phyloP scores from a whole-genome alignment of 768 basidiomycete species.

The Suillus discolor region DNA sequence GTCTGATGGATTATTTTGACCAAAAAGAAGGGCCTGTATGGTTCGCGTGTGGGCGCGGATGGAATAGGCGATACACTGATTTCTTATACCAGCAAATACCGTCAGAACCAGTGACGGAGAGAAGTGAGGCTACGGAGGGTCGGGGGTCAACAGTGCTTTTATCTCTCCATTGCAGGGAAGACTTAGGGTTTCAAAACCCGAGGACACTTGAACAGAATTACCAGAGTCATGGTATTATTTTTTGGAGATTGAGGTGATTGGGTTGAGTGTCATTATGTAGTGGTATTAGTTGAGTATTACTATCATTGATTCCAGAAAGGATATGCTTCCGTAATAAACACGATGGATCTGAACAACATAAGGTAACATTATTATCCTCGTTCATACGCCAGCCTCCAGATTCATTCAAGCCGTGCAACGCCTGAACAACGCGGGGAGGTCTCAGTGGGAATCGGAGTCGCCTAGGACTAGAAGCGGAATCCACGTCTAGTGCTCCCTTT shows the following conservation, averaged over 20 bases:
- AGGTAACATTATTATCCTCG: conserved; percentile 11
- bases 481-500: not conserved
- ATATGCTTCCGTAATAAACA: conserved; percentile 13
- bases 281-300: conserved; percentile 12
- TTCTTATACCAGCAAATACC: not conserved
- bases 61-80: not conserved
- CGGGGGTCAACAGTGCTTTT: not conserved
- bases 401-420: conserved; percentile 15
- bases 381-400: conserved; percentile 20
- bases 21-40: not conserved
- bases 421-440: conserved; percentile 14
- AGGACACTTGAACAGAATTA: conserved; percentile 7
- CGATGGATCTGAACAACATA: conserved; percentile 3
- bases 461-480: conserved; percentile 2
- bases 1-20: not conserved
- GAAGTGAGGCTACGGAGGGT: not conserved
- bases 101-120: not conserved
- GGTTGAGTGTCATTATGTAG: not conserved
- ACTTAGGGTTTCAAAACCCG: conserved; percentile 2
- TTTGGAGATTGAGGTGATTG: conserved; percentile 6
- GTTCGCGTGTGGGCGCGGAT: not conserved
- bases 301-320: conserved; percentile 8
- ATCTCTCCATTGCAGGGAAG: not conserved
- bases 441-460: conserved; percentile 1
- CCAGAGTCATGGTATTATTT: conserved; percentile 7